Conservation (phyloP, 2,329 filamentous ascomycete genomes). For the Podosphaera leucotricha region DNA sequence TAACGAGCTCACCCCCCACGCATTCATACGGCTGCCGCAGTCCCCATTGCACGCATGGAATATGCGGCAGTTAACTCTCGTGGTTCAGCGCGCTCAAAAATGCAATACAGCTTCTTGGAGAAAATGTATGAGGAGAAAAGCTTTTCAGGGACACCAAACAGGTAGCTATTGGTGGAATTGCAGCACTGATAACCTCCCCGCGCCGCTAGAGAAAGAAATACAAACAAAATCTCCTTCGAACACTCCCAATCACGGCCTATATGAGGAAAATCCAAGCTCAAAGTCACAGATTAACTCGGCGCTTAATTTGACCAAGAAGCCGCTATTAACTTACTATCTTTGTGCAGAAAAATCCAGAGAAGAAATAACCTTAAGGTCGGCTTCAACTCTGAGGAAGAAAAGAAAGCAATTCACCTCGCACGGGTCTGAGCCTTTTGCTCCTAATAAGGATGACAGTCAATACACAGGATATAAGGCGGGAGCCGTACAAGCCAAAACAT, state of each 20-base stretch:
- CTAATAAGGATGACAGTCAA: background rate
- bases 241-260: background rate
- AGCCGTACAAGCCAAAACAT: no score
- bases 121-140: background rate
- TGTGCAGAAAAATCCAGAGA: background rate
- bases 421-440: background rate
- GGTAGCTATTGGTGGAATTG: background rate
- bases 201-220: background rate
- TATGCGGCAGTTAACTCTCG: conserved; percentile 13
- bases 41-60: conserved; percentile 21
- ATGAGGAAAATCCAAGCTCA: background rate
- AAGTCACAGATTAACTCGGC: background rate
- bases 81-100: conserved; percentile 6
- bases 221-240: background rate
- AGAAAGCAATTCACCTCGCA: background rate
- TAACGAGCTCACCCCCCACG: background rate
- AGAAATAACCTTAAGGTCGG: no score
- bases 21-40: conserved; percentile 23
- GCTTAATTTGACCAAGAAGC: background rate
- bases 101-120: conserved; percentile 2
- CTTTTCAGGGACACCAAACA: background rate
- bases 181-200: background rate
- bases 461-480: background rate
- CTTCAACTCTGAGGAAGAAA: background rate
- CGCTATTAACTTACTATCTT: background rate